Evolutionary conservation across 1,284 basidiomycete genomes (phyloP).

Genomic region (Heterobasidion occidentale): DNA sequence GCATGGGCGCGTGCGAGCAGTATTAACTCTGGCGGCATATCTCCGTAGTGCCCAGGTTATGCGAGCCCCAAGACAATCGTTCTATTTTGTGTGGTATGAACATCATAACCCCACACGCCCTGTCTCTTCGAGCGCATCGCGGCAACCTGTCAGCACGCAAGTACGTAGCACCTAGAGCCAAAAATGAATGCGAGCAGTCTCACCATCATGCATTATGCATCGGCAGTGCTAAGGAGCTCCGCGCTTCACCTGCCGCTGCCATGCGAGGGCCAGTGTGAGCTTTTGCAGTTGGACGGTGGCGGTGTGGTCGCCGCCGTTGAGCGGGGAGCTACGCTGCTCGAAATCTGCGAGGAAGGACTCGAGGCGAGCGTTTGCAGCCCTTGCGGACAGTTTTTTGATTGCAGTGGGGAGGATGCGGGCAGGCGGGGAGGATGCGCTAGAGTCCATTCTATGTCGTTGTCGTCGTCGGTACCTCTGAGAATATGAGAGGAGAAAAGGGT

Average conservation of each 20-base stretch:
- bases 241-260: slow-evolving; percentile 12
- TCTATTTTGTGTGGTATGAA: too few species aligned
- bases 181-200: too few species aligned
- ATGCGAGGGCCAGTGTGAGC: slow-evolving; percentile 20
- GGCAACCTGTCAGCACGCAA: too few species aligned
- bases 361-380: slow-evolving; percentile 18
- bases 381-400: slow-evolving; percentile 16
- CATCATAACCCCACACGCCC: too few species aligned
- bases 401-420: slow-evolving; percentile 19
- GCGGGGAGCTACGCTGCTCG: slow-evolving; percentile 19
- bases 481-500: not conserved
- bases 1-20: too few species aligned
- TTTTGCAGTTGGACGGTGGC: slow-evolving; percentile 26
- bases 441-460: not conserved
- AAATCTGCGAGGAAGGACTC: slow-evolving; percentile 22
- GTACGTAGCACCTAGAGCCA: too few species aligned
- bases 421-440: slow-evolving; percentile 17
- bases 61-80: too few species aligned
- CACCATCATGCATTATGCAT: too few species aligned
- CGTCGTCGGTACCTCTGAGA: not conserved
- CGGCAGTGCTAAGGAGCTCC: too few species aligned
- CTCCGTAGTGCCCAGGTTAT: too few species aligned
- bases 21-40: too few species aligned
- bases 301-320: slow-evolving; percentile 25
- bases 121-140: too few species aligned